These are phyloP conservation scores for Phylloboletellus chloephorus DNA, from an alignment of 1,284 basidiomycete species.

Conservation along the genomic window DNA sequence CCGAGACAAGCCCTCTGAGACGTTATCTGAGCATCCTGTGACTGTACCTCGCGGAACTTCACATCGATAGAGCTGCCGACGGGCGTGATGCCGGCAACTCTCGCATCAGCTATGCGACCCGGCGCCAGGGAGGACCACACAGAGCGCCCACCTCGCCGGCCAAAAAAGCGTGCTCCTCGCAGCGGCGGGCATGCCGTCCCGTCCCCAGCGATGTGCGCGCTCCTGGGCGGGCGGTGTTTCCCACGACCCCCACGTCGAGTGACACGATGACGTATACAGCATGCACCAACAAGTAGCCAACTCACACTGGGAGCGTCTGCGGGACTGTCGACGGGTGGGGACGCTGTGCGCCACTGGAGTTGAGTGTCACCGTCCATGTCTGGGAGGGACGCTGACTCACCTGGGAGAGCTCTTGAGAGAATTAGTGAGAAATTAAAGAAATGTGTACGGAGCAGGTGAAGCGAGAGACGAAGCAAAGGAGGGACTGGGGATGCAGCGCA, in stretches of 20 bases:
- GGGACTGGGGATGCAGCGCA: conserved; percentile 39
- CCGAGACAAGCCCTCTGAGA: conserved; percentile 21
- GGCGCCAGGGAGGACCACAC: neutral
- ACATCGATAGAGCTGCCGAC: conserved; percentile 15
- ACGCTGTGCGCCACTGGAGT: conserved; percentile 11
- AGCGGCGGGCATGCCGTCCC: too few relatives aligned
- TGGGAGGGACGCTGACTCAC: conserved; percentile 17
- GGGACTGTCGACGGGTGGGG: too few relatives aligned
- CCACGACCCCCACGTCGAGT: conserved; percentile 48
- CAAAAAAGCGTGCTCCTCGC: too few relatives aligned
- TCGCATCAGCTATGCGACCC: conserved; percentile 8
- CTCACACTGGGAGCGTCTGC: conserved; percentile 19
- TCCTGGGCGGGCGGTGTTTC: conserved; percentile 29
- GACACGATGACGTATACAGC: conserved; percentile 32
- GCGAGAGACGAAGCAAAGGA: conserved; percentile 43
- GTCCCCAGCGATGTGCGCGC: too few relatives aligned
- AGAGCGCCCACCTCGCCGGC: too few relatives aligned
- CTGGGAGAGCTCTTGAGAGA: too few relatives aligned
- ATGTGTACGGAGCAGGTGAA: conserved; percentile 18
- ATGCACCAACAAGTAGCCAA: conserved; percentile 7
- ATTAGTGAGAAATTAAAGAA: conserved; percentile 24
- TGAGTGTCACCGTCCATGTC: conserved; percentile 7
- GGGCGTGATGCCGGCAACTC: conserved; percentile 19
- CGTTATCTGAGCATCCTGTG: conserved; percentile 23
- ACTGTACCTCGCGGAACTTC: conserved; percentile 10